Evolutionary conservation across 208 protist genomes (phyloP).

Genomic region (Chromosphaera perkinsii): DNA sequence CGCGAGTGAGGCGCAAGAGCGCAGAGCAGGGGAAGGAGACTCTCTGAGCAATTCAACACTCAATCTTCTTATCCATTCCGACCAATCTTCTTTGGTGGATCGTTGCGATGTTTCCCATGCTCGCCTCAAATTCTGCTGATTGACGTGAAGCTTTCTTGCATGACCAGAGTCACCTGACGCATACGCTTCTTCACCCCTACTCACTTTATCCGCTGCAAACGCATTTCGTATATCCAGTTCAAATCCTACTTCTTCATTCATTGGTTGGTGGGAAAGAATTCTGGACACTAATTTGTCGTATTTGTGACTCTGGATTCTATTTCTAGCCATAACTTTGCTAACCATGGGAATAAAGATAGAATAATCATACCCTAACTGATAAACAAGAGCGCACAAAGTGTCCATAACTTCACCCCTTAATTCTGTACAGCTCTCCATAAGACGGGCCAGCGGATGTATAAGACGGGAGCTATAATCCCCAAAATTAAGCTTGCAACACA

Average conservation of each 20-base stretch:
- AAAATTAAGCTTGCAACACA: constrained; percentile 61
- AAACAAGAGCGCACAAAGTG: constrained; percentile 63
- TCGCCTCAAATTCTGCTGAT: constrained; percentile 58
- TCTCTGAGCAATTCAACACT: constrained; percentile 70
- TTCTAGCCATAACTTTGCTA: constrained; percentile 31
- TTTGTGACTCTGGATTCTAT: constrained; percentile 39
- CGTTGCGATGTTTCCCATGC: constrained; percentile 69
- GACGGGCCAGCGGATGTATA: constrained; percentile 64
- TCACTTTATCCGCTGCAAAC: too few species aligned
- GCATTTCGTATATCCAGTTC: too few species aligned
- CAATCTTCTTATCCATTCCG: constrained; percentile 76
- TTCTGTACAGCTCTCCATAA: constrained; percentile 41
- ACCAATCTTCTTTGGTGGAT: constrained; percentile 74
- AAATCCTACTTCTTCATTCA: neutral
- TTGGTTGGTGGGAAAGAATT: constrained; percentile 50
- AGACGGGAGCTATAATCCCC: constrained; percentile 65
- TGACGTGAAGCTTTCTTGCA: constrained; percentile 55
- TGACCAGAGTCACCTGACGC: too few species aligned
- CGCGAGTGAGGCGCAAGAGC: constrained; percentile 63
- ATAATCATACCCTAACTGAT: constrained; percentile 68
- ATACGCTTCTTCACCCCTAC: too few species aligned
- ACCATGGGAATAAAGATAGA: constrained; percentile 75
- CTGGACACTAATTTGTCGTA: constrained; percentile 50
- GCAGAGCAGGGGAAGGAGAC: constrained; percentile 72
- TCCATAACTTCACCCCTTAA: constrained; percentile 43